Evolutionary conservation across 345 rosid genomes (phyloP), one percentile per base, ranked within the genome.

Genomic region (Dovyalis caffra): DNA sequence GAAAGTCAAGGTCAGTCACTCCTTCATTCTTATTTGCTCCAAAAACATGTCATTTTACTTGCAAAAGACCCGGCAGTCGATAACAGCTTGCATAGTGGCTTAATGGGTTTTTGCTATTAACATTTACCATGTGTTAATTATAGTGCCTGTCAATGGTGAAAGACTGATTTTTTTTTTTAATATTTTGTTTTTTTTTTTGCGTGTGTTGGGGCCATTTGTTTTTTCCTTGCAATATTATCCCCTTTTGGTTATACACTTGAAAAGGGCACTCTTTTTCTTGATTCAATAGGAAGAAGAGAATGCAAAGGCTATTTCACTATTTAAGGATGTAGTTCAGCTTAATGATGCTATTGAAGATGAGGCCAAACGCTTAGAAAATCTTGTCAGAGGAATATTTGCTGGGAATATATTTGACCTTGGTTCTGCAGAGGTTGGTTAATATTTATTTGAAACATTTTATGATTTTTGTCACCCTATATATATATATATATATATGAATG

Each of bases 361-460:
- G 60, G 82, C 81, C 67, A 81, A 89, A 69, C 90, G 89, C 58
- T 66, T 93, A 58, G 98, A 93, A 80, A 91, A 78, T 85, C 83
- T 96, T 34, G 86, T 89, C 64, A 88, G 86, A 82, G 99, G 99
- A 71, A 86, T 96, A 23, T 96, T 96, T 81, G 98, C 98, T 33
- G 98, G 98, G 84, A 96, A 96, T 71, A 93, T 96, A 78, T 92
- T 96, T 76, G 99, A 96, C 81, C 91, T 96, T 38, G 98, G 98
- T 76, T 96, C 99, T 77, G 97, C 97, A 2, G 92, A 94, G 93
- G 97, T 94, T 83, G 34, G 53, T 73, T 51, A 64, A 33, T 76
- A 14, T 71, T 69, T 74, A 34, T 35, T 71, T 29, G 26, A 34
- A n/a, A n/a, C 8, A 29, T 58, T 66, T 70, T 73, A 56, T 21